Percentiles rank a stretch among this genome's conserved stretches.
These are phyloP conservation scores for Lachancea nothofagi DNA, from an alignment of 805 yeast species.

Conservation along the genomic window DNA sequence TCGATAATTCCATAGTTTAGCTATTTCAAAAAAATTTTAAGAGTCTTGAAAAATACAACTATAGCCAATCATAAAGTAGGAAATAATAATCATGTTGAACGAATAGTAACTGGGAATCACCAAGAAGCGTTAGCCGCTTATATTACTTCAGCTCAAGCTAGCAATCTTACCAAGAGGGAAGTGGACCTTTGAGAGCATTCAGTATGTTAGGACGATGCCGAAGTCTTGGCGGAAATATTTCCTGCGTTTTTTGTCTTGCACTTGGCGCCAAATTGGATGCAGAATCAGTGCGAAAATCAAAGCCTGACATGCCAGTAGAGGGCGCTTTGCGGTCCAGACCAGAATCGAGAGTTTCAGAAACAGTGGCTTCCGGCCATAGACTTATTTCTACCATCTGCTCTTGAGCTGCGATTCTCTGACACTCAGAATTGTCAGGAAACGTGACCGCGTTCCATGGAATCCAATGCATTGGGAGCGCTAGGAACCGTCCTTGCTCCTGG, in stretches of 20 bases:
- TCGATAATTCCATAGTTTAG: constrained; percentile 4
- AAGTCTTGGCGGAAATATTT: constrained; percentile 1
- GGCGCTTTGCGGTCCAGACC: too few relatives aligned
- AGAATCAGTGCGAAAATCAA: too few relatives aligned
- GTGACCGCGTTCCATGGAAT: constrained; percentile 17
- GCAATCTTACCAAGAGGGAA: constrained; percentile 3
- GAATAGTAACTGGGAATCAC: neutral
- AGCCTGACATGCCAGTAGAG: too few relatives aligned
- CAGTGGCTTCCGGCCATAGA: neutral
- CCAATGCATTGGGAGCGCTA: constrained; percentile 29
- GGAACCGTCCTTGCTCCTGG: constrained; percentile 23
- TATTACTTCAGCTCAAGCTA: neutral
- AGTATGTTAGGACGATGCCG: constrained; percentile 2
- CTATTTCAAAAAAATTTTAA: constrained; percentile 2
- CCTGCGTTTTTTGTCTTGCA: neutral
- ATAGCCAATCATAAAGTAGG: constrained; percentile 7
- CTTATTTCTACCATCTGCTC: constrained; percentile 3
- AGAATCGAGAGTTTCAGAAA: neutral
- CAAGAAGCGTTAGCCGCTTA: neutral
- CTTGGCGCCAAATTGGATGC: neutral
- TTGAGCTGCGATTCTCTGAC: neutral
- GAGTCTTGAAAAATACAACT: neutral
- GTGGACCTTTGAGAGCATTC: neutral
- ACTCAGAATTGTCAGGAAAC: constrained; percentile 1
- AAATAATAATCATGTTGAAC: constrained; percentile 1